Base-by-base conservation (phyloP, 495 filamentous ascomycete species). In the Tuber aestivum region DNA sequence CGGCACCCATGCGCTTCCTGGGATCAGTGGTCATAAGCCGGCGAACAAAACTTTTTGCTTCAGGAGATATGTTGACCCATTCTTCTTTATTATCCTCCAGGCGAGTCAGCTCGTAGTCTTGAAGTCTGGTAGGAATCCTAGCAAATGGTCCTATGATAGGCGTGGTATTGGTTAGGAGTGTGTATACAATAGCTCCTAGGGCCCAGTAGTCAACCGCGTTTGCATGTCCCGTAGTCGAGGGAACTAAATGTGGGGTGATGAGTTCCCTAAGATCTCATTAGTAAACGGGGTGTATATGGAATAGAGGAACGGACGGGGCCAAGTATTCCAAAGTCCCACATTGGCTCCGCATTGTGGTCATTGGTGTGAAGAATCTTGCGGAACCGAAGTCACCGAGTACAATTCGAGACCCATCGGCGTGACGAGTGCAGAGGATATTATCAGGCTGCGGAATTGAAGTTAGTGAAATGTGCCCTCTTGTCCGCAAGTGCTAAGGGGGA, bases 171-270 rank as follows among this genome's bases (percentile, higher is more conserved):
- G 86, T 85, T 27, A 91, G 83, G 2, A 92, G 79, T 9, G 86
- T 82, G 4, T 84, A 85, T 1, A 88, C 84, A 2, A 91, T 83
- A 71, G 85, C 85, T 2, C 90, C 90, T 32, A 92, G 72, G 1
- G 90, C 89, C 89, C 89, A 92, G 75, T 92, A 85, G 75, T 92
- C 90, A 27, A 91, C 84, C n/a, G 88, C 85, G 75, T 87, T 87
- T 41, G 88, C 88, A 80, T 92, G 92, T 3, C 90, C 90, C 56
- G 72, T n/a, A 21, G 78, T 75, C 5, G 69, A 0, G 12, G 42
- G 27, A 35, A 65, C 56, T 20, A 65, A 65, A 12, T 65, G 56
- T 35, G 56, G 56, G 16, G 56, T 65, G 27, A 65, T 65, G 20
- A 65, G 56, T 65, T 65, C 56, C 27, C 56, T 65, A 65, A 18